Evolutionary conservation across 352 stramenopile species (phyloP), one percentile per base, ranked within the genome.

Genomic region (Halophytophthora batemanensis): DNA sequence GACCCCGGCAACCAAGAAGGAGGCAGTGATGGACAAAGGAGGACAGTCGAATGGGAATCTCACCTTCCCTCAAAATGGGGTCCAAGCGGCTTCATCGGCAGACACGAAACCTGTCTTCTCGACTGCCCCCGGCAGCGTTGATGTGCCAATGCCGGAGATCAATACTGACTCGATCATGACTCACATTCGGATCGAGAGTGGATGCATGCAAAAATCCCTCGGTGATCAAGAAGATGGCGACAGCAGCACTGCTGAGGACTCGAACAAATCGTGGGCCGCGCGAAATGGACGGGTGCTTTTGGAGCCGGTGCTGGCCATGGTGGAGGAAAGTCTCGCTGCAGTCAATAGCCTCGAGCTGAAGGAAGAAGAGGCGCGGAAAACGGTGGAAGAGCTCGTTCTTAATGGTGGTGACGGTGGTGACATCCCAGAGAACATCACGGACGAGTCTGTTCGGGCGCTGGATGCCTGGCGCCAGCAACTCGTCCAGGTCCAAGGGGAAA

Each of bases 401-500:
- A 50, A 66, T 15, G 66, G 53, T 23, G 52, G 76, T 6, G 47
- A 74, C 38, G 50, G 35, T 22, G 52, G 54, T 18, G 50, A 64
- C 13, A 57, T 56, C 19, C 61, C 55, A 0, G 47, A 53, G 18
- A 64, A 68, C 22, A 73, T 75, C 37, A 76, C 75, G 0, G 77
- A 93, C 38, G 71, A 90, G 25, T 81, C 66, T n/a, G 78, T 91
- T 5, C 80, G 84, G 47, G 59, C 66, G n/a, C 62, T 93, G 31
- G 77, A 90, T 22, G n/a, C 35, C 22, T 91, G 82, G 82, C 74
- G 70, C 19, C 66, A 86, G 17, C 72, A 87, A 28, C 71, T 93
- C 34, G n/a, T 68, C 8, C 62, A 74, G 15, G 59, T 72, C 3
- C 45, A 82, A 23, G 80, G 86, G 0, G 82, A 93, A 47, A 70